phyloP scores from a whole-genome alignment of 2,329 filamentous ascomycete genomes.

The Aspergillus fructus region DNA sequence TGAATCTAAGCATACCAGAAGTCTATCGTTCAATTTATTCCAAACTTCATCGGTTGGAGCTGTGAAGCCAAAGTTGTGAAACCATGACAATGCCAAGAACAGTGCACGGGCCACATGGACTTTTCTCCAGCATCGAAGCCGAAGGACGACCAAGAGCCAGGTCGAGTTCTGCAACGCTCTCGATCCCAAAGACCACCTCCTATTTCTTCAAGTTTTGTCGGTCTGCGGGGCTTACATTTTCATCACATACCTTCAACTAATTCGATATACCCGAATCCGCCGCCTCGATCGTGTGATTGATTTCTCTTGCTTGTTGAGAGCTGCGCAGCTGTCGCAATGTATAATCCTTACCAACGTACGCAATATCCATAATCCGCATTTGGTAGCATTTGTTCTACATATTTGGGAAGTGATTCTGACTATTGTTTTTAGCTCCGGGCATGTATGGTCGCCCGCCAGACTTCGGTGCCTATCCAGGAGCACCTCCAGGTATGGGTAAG shows the following conservation, averaged over 20 bases:
- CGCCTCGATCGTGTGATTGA: not conserved
- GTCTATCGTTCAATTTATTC: not conserved
- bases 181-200: not conserved
- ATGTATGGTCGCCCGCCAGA: conserved; percentile 74
- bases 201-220: not conserved
- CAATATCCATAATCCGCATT: not conserved
- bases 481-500: conserved; percentile 81
- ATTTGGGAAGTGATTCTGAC: not conserved
- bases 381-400: not conserved
- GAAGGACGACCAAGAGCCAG: conserved; percentile 2
- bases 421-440: conserved; percentile 32
- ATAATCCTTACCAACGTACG: conserved; percentile 47
- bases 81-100: conserved; percentile 6
- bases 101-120: conserved; percentile 18
- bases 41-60: not conserved
- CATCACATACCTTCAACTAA: not conserved
- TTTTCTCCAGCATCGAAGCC: conserved; percentile 17
- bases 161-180: not conserved
- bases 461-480: conserved; percentile 70
- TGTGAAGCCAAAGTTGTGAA: not conserved
- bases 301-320: conserved; percentile 5
- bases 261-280: not conserved
- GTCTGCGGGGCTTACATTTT: not conserved
- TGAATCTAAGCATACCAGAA: too few relatives aligned
- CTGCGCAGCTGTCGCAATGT: conserved; percentile 34